Evolutionary conservation across 2,329 filamentous ascomycete genomes (phyloP), one percentile per base, ranked within the genome.

Genomic region (Alternaria atra): DNA sequence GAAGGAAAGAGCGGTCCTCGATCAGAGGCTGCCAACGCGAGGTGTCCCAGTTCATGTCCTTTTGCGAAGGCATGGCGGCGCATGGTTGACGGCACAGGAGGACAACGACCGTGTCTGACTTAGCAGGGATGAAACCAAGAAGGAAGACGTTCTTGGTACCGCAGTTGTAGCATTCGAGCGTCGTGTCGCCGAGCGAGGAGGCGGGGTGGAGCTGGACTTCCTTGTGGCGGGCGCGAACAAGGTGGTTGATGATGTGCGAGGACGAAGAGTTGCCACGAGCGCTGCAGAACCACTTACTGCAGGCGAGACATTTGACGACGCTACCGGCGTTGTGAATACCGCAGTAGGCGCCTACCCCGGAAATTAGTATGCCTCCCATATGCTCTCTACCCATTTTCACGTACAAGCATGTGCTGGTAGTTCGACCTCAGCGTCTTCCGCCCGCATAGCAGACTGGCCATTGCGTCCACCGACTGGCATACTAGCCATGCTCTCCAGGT

Each of bases 1-100:
- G 87, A 37, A 99, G 82, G 77, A 99, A 99, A 15, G 93, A 95
- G 51, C 95, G 92, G 75, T 99, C 95, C 79, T 97, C 94, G 67
- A 99, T 98, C 60, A 99, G 85, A 12, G 95, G 95, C 78, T 98
- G 94, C 95, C 95, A 99, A 76, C 94, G 89, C 27, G 94, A 97
- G 6, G 94, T 96, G 78, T 99, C 95, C 95, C 95, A 99, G 79
- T 95, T 99, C 94, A 99, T 98, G 74, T 99, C 95, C 81, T 99
- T 99, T 67, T 93, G 94, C 34, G 95, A 98, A 1, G 94, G 91
- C 82, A 92, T 94, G 29, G 95, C 91, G 34, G 94, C 95, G 79
- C 95, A 99, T 47, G 95, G 95, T 80, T 98, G 95, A 63, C 95
- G 93, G 79, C 95, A 99, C 37, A 99, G 87, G 44, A 99, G 88